Evolutionary conservation across 805 yeast species (phyloP).

Genomic region (Kazachstania viticola): DNA sequence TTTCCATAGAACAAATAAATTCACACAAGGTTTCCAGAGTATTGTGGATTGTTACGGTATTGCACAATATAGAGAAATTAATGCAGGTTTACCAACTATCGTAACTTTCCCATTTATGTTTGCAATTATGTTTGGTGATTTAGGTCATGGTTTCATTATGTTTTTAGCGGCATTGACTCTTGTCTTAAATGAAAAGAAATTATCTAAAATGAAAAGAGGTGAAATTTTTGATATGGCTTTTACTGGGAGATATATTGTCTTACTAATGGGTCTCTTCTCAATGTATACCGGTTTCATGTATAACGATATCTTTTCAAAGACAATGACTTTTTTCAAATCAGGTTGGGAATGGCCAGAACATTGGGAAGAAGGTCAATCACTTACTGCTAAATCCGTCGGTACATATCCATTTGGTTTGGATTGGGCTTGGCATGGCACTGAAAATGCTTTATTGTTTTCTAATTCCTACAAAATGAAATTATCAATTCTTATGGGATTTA

Average conservation of each 20-base stretch:
- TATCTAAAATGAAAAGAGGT: constrained; percentile 49
- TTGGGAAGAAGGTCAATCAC: constrained; percentile 38
- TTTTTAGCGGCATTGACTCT: constrained; percentile 42
- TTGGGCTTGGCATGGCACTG: constrained; percentile 74
- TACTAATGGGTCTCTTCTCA: constrained; percentile 62
- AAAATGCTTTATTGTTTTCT: constrained; percentile 54
- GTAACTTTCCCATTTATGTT: constrained; percentile 75
- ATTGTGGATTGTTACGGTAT: constrained; percentile 72
- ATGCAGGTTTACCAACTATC: constrained; percentile 64
- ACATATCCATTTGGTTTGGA: constrained; percentile 56
- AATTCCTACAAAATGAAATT: constrained; percentile 72
- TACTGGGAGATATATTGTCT: constrained; percentile 55
- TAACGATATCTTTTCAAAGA: constrained; percentile 60
- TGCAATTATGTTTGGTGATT: constrained; percentile 76
- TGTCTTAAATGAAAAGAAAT: constrained; percentile 42
- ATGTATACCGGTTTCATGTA: constrained; percentile 66
- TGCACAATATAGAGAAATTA: constrained; percentile 64
- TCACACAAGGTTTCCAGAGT: constrained; percentile 56
- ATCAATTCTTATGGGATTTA: constrained; percentile 63
- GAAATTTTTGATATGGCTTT: constrained; percentile 73
- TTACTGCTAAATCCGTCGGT: constrained; percentile 39
- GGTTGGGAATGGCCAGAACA: constrained; percentile 60
- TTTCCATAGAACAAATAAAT: constrained; percentile 56
- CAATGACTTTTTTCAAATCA: constrained; percentile 53
- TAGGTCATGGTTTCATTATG: constrained; percentile 65